Base-by-base conservation (phyloP, 768 basidiomycete genomes). In the Tylopilus intermedius region DNA sequence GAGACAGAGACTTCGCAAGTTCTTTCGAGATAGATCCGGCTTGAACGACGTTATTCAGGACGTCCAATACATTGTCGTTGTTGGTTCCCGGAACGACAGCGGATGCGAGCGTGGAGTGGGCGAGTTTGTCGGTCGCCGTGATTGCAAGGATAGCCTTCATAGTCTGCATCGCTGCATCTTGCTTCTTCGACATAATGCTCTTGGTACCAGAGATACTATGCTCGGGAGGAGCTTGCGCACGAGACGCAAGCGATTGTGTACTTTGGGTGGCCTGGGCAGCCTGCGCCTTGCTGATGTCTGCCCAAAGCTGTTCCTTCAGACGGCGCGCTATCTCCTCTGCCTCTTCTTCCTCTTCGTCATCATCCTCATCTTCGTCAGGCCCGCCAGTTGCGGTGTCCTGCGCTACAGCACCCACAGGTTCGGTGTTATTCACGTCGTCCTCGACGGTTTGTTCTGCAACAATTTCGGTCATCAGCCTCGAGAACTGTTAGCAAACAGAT, bases 291-390 rank as follows among this genome's bases (percentile, higher is more conserved):
- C 71, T 81, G 45, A 90, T 84, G 59, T 88, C 86, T 3, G 87
- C 88, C 80, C 82, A 84, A 6, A 90, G 74, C 53, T 90, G 82
- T 58, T 86, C 86, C n/a, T 84, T 82, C 29, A 91, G 70, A 26
- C 83, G 74, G 43, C 84, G 77, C 5, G 86, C 86, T 59, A 88
- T 87, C 60, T 84, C 86, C 57, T 84, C 80, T 2, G 86, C 87
- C 52, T 88, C 83, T 5, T 84, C 85, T 24, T 64, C 62, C 11
- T 64, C 62, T 22, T 80, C 79, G 8, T 79, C 79, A 1, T 76
- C 77, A 1, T 74, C 78, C 33, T 78, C 76, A 29, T 72, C 70
- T 6, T 70, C 74, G 30, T 71, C 75, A 15, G 74, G 73, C 32
- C 73, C 76, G 14, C 75, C 71, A 59, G 68, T 72, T 7, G 73